These are phyloP conservation scores for Tricholoma flavovirens DNA, from an alignment of 768 basidiomycete species.

Conservation along the genomic window DNA sequence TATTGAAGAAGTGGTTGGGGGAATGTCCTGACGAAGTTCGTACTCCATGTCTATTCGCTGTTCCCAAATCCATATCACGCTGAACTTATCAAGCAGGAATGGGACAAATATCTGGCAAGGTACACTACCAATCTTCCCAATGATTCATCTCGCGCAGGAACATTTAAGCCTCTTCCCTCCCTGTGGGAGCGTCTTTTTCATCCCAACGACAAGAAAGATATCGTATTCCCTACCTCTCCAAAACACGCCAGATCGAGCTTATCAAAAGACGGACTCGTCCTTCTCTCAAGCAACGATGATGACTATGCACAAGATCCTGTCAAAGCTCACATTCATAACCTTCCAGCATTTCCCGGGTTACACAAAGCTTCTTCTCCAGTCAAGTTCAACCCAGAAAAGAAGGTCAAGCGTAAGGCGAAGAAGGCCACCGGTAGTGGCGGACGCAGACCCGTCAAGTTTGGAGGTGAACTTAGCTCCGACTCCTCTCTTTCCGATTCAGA, in stretches of 20 bases:
- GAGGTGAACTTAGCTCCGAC: conserved; percentile 23
- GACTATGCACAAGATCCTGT: background rate
- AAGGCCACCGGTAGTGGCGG: conserved; percentile 6
- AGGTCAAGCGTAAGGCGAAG: background rate
- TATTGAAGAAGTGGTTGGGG: conserved; percentile 48
- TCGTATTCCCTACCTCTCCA: conserved; percentile 20
- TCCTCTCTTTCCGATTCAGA: conserved; percentile 27
- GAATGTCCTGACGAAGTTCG: conserved; percentile 66
- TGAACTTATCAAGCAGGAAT: conserved; percentile 39
- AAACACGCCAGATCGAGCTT: conserved; percentile 8
- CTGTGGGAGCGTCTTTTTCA: conserved; percentile 48
- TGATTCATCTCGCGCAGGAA: conserved; percentile 48
- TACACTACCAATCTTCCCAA: conserved; percentile 52
- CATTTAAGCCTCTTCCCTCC: conserved; percentile 45
- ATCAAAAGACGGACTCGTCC: conserved; percentile 7
- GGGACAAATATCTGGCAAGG: conserved; percentile 60
- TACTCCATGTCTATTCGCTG: background rate
- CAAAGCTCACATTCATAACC: background rate
- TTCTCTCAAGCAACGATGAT: conserved; percentile 6
- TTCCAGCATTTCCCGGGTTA: conserved; percentile 15
- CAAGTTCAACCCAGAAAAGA: conserved; percentile 6
- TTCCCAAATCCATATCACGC: background rate
- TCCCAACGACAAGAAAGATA: conserved; percentile 13
- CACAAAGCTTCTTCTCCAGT: conserved; percentile 21
- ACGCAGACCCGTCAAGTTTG: conserved; percentile 31